Evolutionary conservation across 768 basidiomycete species (phyloP).

Genomic region (Xanthoconium purpureum): DNA sequence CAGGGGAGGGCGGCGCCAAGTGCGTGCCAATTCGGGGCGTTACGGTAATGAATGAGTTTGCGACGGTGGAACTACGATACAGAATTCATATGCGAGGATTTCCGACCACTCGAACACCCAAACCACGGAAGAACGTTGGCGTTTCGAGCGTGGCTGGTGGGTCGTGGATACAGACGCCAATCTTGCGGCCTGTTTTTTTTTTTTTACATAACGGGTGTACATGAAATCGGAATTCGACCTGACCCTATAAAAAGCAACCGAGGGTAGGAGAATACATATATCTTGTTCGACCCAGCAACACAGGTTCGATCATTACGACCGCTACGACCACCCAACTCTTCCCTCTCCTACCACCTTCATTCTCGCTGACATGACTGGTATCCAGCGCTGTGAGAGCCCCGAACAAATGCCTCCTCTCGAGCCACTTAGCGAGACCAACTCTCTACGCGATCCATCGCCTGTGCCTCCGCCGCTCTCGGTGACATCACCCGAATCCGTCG

Average conservation of each 20-base stretch:
- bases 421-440: constrained; percentile 13
- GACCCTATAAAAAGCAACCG: not conserved
- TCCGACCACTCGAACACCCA: no score
- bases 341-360: no score
- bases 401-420: constrained; percentile 25
- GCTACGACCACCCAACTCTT: no score
- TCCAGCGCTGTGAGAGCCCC: not conserved
- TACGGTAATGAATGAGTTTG: not conserved
- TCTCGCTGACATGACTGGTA: constrained; percentile 12
- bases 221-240: not conserved
- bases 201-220: not conserved
- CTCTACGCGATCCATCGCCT: constrained; percentile 3
- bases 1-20: no score
- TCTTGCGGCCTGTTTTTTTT: not conserved
- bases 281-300: not conserved
- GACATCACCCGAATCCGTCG: not conserved
- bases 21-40: no score
- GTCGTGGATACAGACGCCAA: not conserved
- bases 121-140: no score
- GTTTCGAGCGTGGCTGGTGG: no score
- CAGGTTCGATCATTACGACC: no score
- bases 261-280: not conserved
- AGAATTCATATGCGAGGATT: no score
- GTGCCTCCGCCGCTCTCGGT: not conserved
- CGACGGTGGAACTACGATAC: no score